These are phyloP conservation scores for Stenogyne calaminthoides DNA, from an alignment of 305 asterid genomes.

Conservation along the genomic window DNA sequence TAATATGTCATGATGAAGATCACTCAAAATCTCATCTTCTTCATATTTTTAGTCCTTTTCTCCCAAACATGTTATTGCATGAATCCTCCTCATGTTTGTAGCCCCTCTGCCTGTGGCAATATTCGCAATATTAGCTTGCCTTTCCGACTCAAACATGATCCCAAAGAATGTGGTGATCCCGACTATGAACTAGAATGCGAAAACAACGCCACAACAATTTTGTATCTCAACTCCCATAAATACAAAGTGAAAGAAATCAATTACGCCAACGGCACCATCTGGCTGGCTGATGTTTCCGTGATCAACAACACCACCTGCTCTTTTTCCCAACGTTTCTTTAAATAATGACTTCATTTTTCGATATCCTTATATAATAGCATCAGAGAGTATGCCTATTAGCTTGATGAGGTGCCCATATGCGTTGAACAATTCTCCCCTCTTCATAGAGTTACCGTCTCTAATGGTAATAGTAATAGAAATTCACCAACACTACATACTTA, in stretches of 20 bases:
- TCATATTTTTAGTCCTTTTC: no score
- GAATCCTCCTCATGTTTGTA: no score
- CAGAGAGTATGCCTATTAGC: background rate
- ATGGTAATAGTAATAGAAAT: no score
- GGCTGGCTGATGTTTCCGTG: background rate
- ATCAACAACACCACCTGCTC: conserved; percentile 14
- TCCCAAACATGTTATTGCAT: no score
- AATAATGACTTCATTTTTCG: no score
- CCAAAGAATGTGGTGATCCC: background rate
- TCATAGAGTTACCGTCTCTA: no score
- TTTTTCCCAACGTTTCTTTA: conserved; percentile 16
- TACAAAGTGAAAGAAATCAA: conserved; percentile 25
- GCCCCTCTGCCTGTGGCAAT: background rate
- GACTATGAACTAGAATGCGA: conserved; percentile 23
- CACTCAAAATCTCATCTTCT: no score
- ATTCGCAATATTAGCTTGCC: conserved; percentile 28
- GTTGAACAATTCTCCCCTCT: no score
- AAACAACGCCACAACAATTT: conserved; percentile 23
- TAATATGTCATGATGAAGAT: no score
- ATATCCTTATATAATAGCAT: no score
- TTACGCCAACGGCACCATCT: background rate
- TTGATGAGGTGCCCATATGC: conserved; percentile 25
- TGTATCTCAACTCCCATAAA: background rate
- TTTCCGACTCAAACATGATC: conserved; percentile 27
- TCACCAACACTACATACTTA: background rate